Evolutionary conservation across 2,329 filamentous ascomycete genomes (phyloP), one percentile per base, ranked within the genome.

Genomic region (Decorospora gaudefroyi): DNA sequence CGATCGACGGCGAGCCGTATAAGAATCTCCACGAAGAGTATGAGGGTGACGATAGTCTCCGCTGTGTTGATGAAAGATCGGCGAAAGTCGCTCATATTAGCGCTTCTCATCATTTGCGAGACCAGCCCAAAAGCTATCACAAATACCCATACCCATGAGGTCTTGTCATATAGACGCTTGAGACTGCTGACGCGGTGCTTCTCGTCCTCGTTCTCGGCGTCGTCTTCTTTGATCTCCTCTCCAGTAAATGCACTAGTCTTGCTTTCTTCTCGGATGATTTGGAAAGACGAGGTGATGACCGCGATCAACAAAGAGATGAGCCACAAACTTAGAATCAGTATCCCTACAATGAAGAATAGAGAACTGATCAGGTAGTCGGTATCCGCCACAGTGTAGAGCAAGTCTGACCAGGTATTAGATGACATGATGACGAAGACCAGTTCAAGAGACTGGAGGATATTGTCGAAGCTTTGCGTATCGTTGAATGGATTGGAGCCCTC

Each of bases 351-450:
- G 52, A 84, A 86, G 69, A 83, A 99, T 2, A 97, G 75, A 1
- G 91, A 89, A 3, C 90, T 84, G 11, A 88, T 81, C 5, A 95
- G 80, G 61, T 95, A 97, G 68, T 99, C 93, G 17, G 89, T 95
- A 62, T 95, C 84, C 39, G 88, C 90, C 4, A 92, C 90, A 59
- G 90, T 88, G 70, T 99, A 99, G 77, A 99, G 90, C 39, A 97
- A 75, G 69, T 97, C 90, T 1, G 90, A 87, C 71, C 95, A 99
- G 0, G 93, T 99, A 68, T 99, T 99, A 34, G 90, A 92, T 61
- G 90, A 96, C 89, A 99, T 99, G 65, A 99, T 86, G 37, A 99
- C 90, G 65, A 99, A 99, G 2, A 99, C 91, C 45, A 97, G 77
- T 72, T 99, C 90, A 38, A 97, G 74, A 0, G 91, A 96, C 53